phyloP scores from a whole-genome alignment of 345 rosid genomes.

The Theobroma cacao region DNA sequence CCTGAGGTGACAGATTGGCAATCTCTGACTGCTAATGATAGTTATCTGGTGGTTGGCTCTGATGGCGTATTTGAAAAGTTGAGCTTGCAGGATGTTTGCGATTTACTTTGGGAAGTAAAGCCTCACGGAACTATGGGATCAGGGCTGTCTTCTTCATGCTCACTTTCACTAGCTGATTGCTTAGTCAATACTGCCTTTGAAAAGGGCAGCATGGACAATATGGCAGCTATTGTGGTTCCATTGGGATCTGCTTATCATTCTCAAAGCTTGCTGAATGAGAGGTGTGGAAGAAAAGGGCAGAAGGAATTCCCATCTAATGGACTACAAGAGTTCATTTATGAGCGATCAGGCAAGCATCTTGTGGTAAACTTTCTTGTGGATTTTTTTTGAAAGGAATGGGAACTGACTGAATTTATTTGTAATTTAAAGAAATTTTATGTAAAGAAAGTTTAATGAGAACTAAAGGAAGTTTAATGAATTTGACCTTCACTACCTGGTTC shows the following conservation, averaged over 20 bases:
- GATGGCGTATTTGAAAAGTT: slow-evolving; percentile 91
- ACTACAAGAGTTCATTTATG: slow-evolving; percentile 30
- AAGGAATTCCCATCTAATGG: slow-evolving; percentile 32
- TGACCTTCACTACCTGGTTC: neutral
- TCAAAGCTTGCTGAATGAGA: slow-evolving; percentile 40
- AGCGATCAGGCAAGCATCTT: slow-evolving; percentile 45
- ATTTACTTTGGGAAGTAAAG: slow-evolving; percentile 63
- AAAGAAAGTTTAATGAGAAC: no score
- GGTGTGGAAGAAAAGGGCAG: slow-evolving; percentile 31
- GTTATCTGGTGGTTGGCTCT: slow-evolving; percentile 87
- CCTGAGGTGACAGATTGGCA: slow-evolving; percentile 93
- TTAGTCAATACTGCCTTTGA: slow-evolving; percentile 67
- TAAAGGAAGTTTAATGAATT: neutral
- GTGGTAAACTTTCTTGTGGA: slow-evolving; percentile 1
- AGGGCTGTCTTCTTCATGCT: slow-evolving; percentile 57
- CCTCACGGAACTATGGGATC: slow-evolving; percentile 34
- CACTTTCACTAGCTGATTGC: slow-evolving; percentile 78
- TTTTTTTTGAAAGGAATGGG: slow-evolving; percentile 10
- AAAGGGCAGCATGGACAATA: slow-evolving; percentile 82
- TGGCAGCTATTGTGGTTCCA: slow-evolving; percentile 83
- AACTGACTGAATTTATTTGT: neutral
- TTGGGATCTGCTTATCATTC: slow-evolving; percentile 43
- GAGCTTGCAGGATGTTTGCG: slow-evolving; percentile 77
- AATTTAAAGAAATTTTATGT: neutral
- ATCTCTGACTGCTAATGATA: slow-evolving; percentile 62